Conservation (phyloP, 768 basidiomycete genomes). For the Tylopilus subfusipes region DNA sequence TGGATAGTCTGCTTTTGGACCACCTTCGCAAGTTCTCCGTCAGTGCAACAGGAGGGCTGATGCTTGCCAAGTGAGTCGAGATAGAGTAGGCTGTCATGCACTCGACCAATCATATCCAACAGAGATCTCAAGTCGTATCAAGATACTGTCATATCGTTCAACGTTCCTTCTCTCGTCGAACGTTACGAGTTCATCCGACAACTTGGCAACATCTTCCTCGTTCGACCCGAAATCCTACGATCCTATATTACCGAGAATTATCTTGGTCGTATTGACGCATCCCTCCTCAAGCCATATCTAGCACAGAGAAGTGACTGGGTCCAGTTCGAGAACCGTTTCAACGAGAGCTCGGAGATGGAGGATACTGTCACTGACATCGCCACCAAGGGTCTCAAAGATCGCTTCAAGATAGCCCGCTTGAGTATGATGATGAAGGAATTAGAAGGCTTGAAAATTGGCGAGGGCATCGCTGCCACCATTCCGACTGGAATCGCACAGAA, state of each 20-base stretch:
- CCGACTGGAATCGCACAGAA: slow-evolving; percentile 55
- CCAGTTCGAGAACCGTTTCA: slow-evolving; percentile 78
- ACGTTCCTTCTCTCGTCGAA: slow-evolving; percentile 79
- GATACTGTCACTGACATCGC: slow-evolving; percentile 40
- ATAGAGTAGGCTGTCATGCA: not conserved
- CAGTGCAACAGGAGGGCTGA: slow-evolving; percentile 92
- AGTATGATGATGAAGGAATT: slow-evolving; percentile 88
- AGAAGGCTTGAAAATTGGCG: slow-evolving; percentile 59
- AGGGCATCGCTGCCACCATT: slow-evolving; percentile 57
- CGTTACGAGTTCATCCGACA: slow-evolving; percentile 98
- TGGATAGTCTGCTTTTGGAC: slow-evolving; percentile 76
- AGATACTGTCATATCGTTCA: slow-evolving; percentile 81
- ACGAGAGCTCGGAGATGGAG: slow-evolving; percentile 48
- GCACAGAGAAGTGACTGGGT: slow-evolving; percentile 89
- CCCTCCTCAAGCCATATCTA: slow-evolving; percentile 86
- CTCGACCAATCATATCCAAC: slow-evolving; percentile 3
- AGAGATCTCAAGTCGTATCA: slow-evolving; percentile 98
- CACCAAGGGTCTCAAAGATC: slow-evolving; percentile 50
- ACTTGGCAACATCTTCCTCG: slow-evolving; percentile 94
- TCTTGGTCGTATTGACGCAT: slow-evolving; percentile 86
- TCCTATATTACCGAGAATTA: slow-evolving; percentile 95
- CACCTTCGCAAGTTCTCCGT: slow-evolving; percentile 96
- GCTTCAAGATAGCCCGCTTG: slow-evolving; percentile 62
- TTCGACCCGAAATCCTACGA: slow-evolving; percentile 90
- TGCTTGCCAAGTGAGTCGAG: slow-evolving; percentile 87